Percentiles rank a stretch among this genome's conserved stretches.
phyloP scores from a whole-genome alignment of 2,329 filamentous ascomycete species.

The Ascochyta viciae-villosae region DNA sequence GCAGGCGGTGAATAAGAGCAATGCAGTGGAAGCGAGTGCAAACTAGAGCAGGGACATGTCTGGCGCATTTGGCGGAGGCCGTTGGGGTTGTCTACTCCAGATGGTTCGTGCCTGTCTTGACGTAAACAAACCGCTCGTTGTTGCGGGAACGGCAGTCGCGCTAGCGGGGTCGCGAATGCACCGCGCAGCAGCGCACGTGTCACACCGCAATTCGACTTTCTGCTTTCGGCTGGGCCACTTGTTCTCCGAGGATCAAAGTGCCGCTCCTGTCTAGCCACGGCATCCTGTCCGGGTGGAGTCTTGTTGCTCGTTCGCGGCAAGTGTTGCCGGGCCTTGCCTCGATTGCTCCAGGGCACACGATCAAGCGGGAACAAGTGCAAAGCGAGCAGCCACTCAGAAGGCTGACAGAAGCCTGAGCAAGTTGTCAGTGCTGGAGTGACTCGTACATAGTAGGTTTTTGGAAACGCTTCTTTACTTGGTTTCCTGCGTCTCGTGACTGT shows the following conservation, averaged over 20 bases:
- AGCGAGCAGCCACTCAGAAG: conserved; percentile 3
- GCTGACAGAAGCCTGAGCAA: conserved; percentile 13
- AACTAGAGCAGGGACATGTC: conserved; percentile 17
- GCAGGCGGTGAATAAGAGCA: conserved; percentile 1
- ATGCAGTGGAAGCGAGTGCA: conserved; percentile 5
- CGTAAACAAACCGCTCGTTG: conserved; percentile 16
- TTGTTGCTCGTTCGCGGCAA: conserved; percentile 16
- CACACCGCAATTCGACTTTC: conserved; percentile 20
- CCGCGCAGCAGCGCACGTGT: conserved; percentile 9
- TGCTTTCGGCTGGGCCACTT: conserved; percentile 9
- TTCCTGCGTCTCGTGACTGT: not conserved
- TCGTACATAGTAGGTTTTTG: not conserved
- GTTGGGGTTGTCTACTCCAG: conserved; percentile 15
- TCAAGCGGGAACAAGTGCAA: conserved; percentile 1
- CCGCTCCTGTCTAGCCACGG: conserved; percentile 6
- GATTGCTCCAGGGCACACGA: conserved; percentile 9
- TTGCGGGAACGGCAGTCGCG: conserved; percentile 7
- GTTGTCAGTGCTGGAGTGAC: not conserved
- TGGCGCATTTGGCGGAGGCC: conserved; percentile 10
- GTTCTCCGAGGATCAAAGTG: conserved; percentile 8
- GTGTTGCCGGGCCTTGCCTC: conserved; percentile 5
- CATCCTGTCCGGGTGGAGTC: conserved; percentile 1
- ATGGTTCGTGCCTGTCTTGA: conserved; percentile 18
- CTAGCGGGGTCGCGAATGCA: conserved; percentile 10
- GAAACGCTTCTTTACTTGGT: not conserved